Base-by-base conservation (phyloP, 495 filamentous ascomycete genomes). In the Annulohypoxylon maeteangense region DNA sequence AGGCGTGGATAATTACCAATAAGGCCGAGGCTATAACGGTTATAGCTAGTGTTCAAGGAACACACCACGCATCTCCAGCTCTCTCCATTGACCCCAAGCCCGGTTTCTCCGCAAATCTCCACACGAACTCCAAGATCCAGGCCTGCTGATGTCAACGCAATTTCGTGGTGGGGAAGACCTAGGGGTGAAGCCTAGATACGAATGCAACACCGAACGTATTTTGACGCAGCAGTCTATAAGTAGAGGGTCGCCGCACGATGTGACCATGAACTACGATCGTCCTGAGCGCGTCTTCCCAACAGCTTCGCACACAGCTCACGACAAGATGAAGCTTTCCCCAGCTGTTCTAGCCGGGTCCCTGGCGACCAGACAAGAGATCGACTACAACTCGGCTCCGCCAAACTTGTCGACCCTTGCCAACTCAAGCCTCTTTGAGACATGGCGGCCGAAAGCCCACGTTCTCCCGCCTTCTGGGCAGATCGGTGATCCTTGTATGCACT, bases 401-500 rank as follows among this genome's bases (percentile, higher is more conserved):
- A 70, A 74, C 53, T 47, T 74, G 53, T 74, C 71, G 7, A 70
- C 67, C 31, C 67, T 74, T 20, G 25, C 62, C 2, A 71, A 70
- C 29, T 62, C 58, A 7, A 74, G 62, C 31, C 62, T 71, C 50
- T 74, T 74, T 22, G 67, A 74, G 2, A 74, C 71, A 55, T 74
- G 71, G 71, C 60, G 71, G 18, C 71, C 71, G 7, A 74, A 60
- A 47, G 71, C 71, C 20, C 71, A 74, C 16, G 53, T 74, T 10
- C 71, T 74, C 3, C 71, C 71, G 1, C 71, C 71, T 14, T 56
- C 53, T 7, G 71, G 71, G 3, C 62, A 74, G 16, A 74, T 74
- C n/a, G 71, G 71, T 12, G 71, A 74, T 18, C 71, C 71, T 12
- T 74, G 71, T 57, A 74, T 74, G 67, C 71, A 74, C 51, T 74